Base-by-base conservation (phyloP, 257 asterid genomes). In the Leonotis leonurus region DNA sequence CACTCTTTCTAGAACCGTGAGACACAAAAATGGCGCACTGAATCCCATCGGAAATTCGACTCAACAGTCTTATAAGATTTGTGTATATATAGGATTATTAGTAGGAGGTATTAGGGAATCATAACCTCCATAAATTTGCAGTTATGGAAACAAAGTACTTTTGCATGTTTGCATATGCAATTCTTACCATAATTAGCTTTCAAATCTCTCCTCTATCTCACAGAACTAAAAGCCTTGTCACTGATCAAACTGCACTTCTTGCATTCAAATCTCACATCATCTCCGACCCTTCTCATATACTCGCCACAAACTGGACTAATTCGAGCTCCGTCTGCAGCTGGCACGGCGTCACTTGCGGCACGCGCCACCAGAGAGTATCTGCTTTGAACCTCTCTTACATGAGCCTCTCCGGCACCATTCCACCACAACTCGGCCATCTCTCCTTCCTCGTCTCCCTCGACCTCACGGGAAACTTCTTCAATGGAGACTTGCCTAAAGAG, bases 321-420 rank as follows among this genome's bases (percentile, higher is more conserved):
- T 60, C 69, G 29, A 27, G 22, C 49, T 33, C 75, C 6, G 43
- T 60, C 14, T 70, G 69, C 36, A 46, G 29, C 29, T 46, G 54
- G 30, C 13, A 8, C 3, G 54, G 54, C 29, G 8, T 46, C 16
- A 46, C 62, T 4, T 68, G 73, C 32, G 25, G 62, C 45, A 12
- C 13, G 33, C 68, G 73, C 60, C 73, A 46, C 20, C 32, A 16
- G 4, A 22, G 73, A 41, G 48, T 41, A 16, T 20, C 48, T 41
- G 48, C 48, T 0, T 41, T 41, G 48, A 14, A 41, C 0, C 21
- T 41, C 22, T 41, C 21, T 4, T 5, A 14, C 48, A 4, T 41
- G 8, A 14, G 6, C 16, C 21, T 41, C 48, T 41, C 48, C 48
- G 48, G 48, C 22, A 14, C 11, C 48, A 14, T 41, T 14, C 48